Evolutionary conservation across 176 grass and related monocot species (phyloP), one percentile per base, ranked within the genome.

Genomic region (Areca catechu): DNA sequence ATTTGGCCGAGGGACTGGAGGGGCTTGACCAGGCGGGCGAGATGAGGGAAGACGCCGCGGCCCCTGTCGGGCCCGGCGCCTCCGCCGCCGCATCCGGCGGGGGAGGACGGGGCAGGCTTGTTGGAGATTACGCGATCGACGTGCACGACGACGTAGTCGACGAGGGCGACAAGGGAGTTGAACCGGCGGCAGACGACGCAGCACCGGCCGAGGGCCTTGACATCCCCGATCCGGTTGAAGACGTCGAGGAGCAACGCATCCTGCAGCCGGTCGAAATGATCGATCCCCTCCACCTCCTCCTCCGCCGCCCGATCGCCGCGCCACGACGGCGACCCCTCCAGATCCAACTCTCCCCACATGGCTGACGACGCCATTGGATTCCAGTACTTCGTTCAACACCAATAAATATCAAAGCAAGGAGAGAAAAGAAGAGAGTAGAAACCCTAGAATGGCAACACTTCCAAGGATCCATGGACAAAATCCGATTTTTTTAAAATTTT

Each of bases 121-220:
- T 96, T 83, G 20, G 83, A 81, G 74, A 96, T 87, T 21, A 91
- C 92, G 77, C 92, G 91, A 61, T 96, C 86, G 63, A 96, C 86
- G 74, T 80, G 71, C 29, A 96, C 79, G 54, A 90, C 67, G 50
- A 96, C 86, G 47, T 67, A 77, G 77, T 88, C 86, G 25, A 96
- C 92, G 75, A 96, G 83, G 0, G 80, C 80, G 5, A 87, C 72
- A 65, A 96, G 73, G 53, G 72, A 55, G 50, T 76, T 77, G 77
- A 96, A 96, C 65, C 86, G 86, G 66, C 77, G 86, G 20, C 86
- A 96, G 58, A 96, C 75, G 50, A 90, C 60, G 51, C 79, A 84
- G 80, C 80, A 90, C 53, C 92, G 92, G 68, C 83, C 86, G 37
- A 96, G 77, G 16, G 83, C 79, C 86, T 96, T 96, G 20, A 96